A percentile compares a stretch with the other conserved stretches of the same genome.
phyloP scores from a whole-genome alignment of 2,329 filamentous ascomycete genomes.

The Stagonosporopsis rhizophila region DNA sequence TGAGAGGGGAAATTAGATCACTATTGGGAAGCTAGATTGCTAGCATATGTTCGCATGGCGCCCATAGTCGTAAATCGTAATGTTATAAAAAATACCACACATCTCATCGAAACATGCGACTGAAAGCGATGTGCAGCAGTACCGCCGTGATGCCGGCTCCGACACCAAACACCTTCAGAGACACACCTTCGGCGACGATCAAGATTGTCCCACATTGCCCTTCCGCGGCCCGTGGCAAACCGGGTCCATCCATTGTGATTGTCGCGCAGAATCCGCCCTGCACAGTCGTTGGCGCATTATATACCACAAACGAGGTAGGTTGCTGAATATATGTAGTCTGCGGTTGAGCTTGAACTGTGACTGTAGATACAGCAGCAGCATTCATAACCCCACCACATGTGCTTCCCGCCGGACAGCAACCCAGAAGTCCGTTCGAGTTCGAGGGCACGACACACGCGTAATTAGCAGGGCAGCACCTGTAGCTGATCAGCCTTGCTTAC shows the following conservation, averaged over 20 bases:
- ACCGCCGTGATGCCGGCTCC: constrained; percentile 25
- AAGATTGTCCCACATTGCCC: constrained; percentile 50
- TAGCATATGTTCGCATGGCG: constrained; percentile 16
- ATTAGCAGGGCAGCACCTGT: constrained; percentile 48
- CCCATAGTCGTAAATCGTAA: constrained; percentile 33
- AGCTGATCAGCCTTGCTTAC: neutral
- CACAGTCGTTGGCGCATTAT: constrained; percentile 32
- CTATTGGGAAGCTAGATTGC: constrained; percentile 13
- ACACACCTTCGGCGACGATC: constrained; percentile 39
- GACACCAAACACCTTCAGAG: constrained; percentile 27
- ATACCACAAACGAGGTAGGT: constrained; percentile 35
- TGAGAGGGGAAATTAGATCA: constrained; percentile 53
- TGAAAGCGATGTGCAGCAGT: constrained; percentile 35
- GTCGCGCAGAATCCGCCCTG: constrained; percentile 48
- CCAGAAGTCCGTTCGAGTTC: constrained; percentile 45
- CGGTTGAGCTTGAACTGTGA: constrained; percentile 44
- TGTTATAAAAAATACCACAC: constrained; percentile 9
- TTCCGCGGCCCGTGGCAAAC: constrained; percentile 40
- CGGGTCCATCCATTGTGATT: constrained; percentile 45
- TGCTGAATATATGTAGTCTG: constrained; percentile 41
- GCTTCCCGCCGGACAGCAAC: constrained; percentile 48
- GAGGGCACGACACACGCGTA: constrained; percentile 44
- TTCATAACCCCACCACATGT: constrained; percentile 44
- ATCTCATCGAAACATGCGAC: constrained; percentile 33
- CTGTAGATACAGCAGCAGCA: constrained; percentile 43